phyloP scores from a whole-genome alignment of 2,329 filamentous ascomycete species.

The Fusarium sp. region DNA sequence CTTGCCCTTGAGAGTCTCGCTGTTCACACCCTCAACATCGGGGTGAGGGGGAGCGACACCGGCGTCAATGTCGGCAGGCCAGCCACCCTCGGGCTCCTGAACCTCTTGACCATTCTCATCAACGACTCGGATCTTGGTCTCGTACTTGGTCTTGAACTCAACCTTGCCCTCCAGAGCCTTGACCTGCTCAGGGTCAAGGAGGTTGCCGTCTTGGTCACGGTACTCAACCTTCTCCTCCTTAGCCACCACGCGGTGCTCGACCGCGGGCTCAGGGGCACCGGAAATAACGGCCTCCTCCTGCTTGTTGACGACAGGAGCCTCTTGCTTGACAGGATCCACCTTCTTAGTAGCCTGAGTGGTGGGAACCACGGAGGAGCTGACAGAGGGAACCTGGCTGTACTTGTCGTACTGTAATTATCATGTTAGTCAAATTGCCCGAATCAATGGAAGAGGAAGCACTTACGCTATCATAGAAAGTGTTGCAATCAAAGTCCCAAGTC shows the following conservation, averaged over 20 bases:
- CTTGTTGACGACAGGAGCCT: constrained; percentile 42
- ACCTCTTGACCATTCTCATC: constrained; percentile 85
- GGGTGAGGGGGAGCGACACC: constrained; percentile 70
- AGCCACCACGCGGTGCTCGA: constrained; percentile 62
- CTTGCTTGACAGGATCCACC: constrained; percentile 36
- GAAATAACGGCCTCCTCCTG: constrained; percentile 56
- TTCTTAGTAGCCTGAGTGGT: constrained; percentile 45
- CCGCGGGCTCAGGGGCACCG: constrained; percentile 60
- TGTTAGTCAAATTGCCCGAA: constrained; percentile 28
- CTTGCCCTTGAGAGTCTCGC: constrained; percentile 64
- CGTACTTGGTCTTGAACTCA: constrained; percentile 94
- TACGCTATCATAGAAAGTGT: constrained; percentile 88
- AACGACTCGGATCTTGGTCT: constrained; percentile 89
- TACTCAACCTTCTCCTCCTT: constrained; percentile 91
- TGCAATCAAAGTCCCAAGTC: constrained; percentile 98
- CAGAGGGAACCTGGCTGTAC: constrained; percentile 51
- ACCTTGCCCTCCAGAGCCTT: constrained; percentile 90
- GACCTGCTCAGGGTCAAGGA: constrained; percentile 87
- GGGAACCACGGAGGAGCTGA: constrained; percentile 47
- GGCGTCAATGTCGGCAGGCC: constrained; percentile 51
- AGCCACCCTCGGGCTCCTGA: constrained; percentile 56
- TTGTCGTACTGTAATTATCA: constrained; percentile 59
- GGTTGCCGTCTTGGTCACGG: constrained; percentile 91
- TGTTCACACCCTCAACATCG: constrained; percentile 71
- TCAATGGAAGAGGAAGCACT: constrained; percentile 57